phyloP scores from a whole-genome alignment of 108 stramenopile species.

The Cyclotella distinguenda region DNA sequence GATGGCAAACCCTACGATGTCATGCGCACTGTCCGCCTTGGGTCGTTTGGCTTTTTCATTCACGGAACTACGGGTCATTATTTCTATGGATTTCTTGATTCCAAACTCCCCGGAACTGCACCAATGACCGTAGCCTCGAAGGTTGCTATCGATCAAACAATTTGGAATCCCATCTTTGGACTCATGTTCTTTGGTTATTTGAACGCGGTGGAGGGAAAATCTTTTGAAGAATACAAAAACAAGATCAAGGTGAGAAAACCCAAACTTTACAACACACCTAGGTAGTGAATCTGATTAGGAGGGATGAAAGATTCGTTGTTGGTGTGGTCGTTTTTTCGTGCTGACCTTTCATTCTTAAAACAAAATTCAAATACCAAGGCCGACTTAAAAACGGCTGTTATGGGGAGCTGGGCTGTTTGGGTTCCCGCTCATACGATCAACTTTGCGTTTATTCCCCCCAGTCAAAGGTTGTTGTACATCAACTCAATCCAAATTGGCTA shows the following conservation, averaged over 20 bases:
- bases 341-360: too few relatives aligned
- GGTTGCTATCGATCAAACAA: constrained; percentile 90
- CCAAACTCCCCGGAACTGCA: constrained; percentile 90
- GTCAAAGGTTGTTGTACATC: constrained; percentile 93
- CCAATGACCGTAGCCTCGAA: constrained; percentile 91
- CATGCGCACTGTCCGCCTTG: constrained; percentile 85
- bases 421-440: constrained; percentile 87
- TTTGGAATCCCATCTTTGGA: constrained; percentile 97
- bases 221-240: constrained; percentile 75
- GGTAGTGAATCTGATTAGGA: too few relatives aligned
- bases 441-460: constrained; percentile 92
- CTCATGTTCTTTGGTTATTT: constrained; percentile 95
- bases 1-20: constrained; percentile 86
- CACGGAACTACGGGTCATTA: constrained; percentile 96
- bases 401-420: constrained; percentile 83
- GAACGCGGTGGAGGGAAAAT: constrained; percentile 84
- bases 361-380: too few relatives aligned
- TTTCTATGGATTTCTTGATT: constrained; percentile 92
- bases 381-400: constrained; percentile 92
- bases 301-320: too few relatives aligned
- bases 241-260: too few relatives aligned
- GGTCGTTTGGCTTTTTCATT: constrained; percentile 91
- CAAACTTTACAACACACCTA: too few relatives aligned
- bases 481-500: constrained; percentile 95
- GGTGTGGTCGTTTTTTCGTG: too few relatives aligned